Evolutionary conservation across 768 basidiomycete genomes (phyloP).

Genomic region (Cytidiella melzeri): DNA sequence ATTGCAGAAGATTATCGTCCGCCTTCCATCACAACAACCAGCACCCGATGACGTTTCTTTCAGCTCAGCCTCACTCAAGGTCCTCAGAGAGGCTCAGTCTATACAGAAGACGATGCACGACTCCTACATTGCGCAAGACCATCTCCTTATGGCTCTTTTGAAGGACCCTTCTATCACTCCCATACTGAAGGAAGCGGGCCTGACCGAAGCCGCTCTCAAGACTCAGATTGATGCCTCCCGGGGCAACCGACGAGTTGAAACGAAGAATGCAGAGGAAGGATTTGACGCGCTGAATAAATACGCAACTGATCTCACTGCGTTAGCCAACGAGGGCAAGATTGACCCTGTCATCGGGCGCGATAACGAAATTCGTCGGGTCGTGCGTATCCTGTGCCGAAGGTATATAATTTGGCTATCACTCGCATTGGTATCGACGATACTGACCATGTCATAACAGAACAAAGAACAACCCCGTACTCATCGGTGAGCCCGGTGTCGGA

Average conservation of each 20-base stretch:
- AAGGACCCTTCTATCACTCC: conserved; percentile 63
- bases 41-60: conserved; percentile 76
- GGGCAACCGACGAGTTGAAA: conserved; percentile 82
- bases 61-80: conserved; percentile 47
- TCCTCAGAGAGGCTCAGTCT: conserved; percentile 70
- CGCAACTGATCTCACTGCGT: conserved; percentile 76
- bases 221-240: conserved; percentile 75
- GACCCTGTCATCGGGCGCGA: conserved; percentile 94
- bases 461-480: conserved; percentile 96
- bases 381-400: conserved; percentile 81
- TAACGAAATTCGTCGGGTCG: conserved; percentile 81
- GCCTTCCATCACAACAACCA: conserved; percentile 78
- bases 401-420: conserved; percentile 18
- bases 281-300: conserved; percentile 92
- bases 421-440: not conserved
- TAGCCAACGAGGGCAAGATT: conserved; percentile 90
- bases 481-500: conserved; percentile 92
- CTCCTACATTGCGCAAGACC: conserved; percentile 90
- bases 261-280: conserved; percentile 81
- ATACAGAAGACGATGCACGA: conserved; percentile 84
- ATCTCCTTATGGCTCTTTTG: conserved; percentile 79
- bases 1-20: conserved; percentile 72
- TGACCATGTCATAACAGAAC: conserved; percentile 46
- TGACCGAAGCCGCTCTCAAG: conserved; percentile 68
- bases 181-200: conserved; percentile 67